phyloP scores from a whole-genome alignment of 2,329 filamentous ascomycete genomes.

The Colletotrichum filicis region DNA sequence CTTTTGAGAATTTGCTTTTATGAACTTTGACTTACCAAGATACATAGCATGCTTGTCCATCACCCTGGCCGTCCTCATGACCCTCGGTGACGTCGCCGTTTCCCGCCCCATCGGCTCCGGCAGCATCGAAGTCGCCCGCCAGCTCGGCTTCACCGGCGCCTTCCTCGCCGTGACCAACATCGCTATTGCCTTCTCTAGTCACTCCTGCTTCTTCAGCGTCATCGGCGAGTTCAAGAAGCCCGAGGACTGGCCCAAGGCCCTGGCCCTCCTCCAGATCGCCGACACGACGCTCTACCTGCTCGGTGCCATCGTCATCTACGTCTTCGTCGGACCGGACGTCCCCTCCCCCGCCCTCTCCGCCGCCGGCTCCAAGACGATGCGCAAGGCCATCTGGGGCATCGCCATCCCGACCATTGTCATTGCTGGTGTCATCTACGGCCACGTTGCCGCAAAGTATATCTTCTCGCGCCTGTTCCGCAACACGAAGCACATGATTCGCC shows the following conservation, averaged over 20 bases:
- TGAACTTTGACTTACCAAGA: not conserved
- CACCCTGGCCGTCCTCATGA: conserved; percentile 69
- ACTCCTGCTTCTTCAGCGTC: conserved; percentile 76
- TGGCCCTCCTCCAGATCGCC: conserved; percentile 61
- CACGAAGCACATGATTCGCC: conserved; percentile 64
- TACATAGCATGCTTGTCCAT: conserved; percentile 67
- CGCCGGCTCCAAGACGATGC: conserved; percentile 60
- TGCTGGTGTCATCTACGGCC: conserved; percentile 76
- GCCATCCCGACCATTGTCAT: conserved; percentile 78
- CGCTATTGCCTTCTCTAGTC: conserved; percentile 72
- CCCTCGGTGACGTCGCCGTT: conserved; percentile 70
- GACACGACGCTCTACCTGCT: conserved; percentile 73
- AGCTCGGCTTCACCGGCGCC: conserved; percentile 60
- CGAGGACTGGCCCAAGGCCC: conserved; percentile 65
- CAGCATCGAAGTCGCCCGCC: conserved; percentile 44
- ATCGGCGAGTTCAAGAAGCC: conserved; percentile 73
- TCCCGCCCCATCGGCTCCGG: conserved; percentile 49
- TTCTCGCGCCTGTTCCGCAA: conserved; percentile 72
- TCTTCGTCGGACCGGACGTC: conserved; percentile 70
- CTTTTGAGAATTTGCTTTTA: not conserved
- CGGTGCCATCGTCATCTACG: conserved; percentile 74
- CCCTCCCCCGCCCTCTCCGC: conserved; percentile 74
- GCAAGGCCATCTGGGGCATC: conserved; percentile 75
- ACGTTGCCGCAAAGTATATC: conserved; percentile 73
- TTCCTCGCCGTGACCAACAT: conserved; percentile 73